Conservation (phyloP, 805 yeast species). For the Barnettozyma vustinii region DNA sequence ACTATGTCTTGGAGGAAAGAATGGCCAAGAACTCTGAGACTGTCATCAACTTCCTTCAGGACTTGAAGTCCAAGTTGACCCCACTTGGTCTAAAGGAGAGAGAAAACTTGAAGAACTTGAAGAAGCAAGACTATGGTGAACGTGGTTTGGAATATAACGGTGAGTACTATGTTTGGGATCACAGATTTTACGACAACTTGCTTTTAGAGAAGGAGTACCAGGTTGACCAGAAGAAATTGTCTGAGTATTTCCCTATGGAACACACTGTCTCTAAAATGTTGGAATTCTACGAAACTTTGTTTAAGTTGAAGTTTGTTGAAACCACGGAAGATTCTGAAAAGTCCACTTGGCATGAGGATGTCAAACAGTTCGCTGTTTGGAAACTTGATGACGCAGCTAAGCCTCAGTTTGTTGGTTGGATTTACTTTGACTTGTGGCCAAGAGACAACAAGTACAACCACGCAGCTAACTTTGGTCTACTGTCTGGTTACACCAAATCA, state of each 20-base stretch:
- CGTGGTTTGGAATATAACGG: slow-evolving; percentile 39
- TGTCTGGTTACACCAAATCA: slow-evolving; percentile 49
- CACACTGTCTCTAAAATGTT: slow-evolving; percentile 66
- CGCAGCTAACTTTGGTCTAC: slow-evolving; percentile 75
- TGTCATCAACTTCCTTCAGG: slow-evolving; percentile 58
- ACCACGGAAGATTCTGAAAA: slow-evolving; percentile 29
- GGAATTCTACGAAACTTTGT: slow-evolving; percentile 60
- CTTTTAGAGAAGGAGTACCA: slow-evolving; percentile 62
- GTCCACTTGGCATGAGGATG: slow-evolving; percentile 75
- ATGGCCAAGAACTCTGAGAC: slow-evolving; percentile 69
- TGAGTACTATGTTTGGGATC: slow-evolving; percentile 66
- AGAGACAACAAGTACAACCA: slow-evolving; percentile 85
- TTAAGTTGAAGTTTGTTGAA: slow-evolving; percentile 62
- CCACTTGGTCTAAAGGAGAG: slow-evolving; percentile 58
- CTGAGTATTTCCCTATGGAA: slow-evolving; percentile 75
- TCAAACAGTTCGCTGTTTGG: slow-evolving; percentile 69
- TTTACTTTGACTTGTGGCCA: slow-evolving; percentile 79
- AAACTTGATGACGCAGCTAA: slow-evolving; percentile 42
- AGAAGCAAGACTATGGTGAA: slow-evolving; percentile 44
- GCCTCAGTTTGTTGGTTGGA: slow-evolving; percentile 68
- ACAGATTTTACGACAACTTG: slow-evolving; percentile 57
- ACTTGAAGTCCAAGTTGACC: slow-evolving; percentile 50
- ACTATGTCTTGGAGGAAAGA: slow-evolving; percentile 66
- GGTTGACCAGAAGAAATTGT: slow-evolving; percentile 65
- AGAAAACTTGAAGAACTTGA: slow-evolving; percentile 42